Conservation (phyloP, 139 green algal species). For the Chlamydomonas incerta region DNA sequence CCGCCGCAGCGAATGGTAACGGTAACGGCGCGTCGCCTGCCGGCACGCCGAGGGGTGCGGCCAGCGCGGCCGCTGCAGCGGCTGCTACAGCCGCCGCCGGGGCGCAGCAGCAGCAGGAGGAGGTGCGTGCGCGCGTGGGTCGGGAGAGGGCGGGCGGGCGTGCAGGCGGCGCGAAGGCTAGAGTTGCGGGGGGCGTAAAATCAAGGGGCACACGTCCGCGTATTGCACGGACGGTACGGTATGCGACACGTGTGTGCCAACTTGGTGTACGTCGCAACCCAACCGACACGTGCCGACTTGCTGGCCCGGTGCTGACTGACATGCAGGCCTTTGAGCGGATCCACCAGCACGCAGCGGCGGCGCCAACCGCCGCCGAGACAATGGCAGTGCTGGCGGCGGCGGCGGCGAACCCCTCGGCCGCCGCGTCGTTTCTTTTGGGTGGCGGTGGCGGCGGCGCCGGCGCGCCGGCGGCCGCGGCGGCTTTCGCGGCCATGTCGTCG, state of each 20-base stretch:
- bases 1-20: too few species aligned
- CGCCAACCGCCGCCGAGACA: neutral
- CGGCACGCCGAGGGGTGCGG: too few species aligned
- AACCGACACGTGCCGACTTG: too few species aligned
- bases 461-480: neutral
- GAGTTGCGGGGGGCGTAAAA: too few species aligned
- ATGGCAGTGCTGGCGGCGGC: constrained; percentile 25
- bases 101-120: neutral
- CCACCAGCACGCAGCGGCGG: neutral
- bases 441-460: neutral
- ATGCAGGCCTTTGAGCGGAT: neutral
- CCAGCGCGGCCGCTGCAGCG: neutral
- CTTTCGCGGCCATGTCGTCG: neutral
- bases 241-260: too few species aligned
- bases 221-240: too few species aligned
- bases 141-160: too few species aligned
- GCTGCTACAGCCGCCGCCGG: neutral
- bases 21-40: too few species aligned
- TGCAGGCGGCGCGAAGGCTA: too few species aligned
- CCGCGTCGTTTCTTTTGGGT: neutral
- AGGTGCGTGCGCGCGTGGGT: neutral
- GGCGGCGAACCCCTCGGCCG: neutral
- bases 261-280: too few species aligned
- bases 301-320: too few species aligned
- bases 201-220: too few species aligned